phyloP scores from a whole-genome alignment of 2,329 filamentous ascomycete species.

The Pseudogymnoascus sp. region DNA sequence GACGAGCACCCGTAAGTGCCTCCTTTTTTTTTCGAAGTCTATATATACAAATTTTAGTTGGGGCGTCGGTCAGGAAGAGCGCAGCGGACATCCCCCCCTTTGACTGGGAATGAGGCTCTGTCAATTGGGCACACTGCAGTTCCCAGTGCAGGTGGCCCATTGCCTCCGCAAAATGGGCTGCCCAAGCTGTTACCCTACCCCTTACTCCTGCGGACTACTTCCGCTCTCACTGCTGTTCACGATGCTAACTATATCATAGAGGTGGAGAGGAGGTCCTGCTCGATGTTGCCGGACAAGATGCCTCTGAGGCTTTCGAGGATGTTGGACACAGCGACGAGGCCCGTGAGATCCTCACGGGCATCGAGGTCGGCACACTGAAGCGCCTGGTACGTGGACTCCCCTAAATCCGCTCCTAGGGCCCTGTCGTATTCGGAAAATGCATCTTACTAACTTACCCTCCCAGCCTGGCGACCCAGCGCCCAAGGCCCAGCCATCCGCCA shows the following conservation, averaged over 20 bases:
- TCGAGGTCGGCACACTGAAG: constrained; percentile 73
- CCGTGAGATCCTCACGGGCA: constrained; percentile 77
- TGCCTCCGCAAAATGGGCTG: background rate
- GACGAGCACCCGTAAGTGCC: constrained; percentile 84
- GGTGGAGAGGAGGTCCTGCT: constrained; percentile 98
- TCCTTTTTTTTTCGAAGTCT: background rate
- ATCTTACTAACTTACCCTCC: constrained; percentile 16
- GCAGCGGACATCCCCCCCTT: background rate
- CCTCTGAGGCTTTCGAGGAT: constrained; percentile 97
- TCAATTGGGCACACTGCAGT: background rate
- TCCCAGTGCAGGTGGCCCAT: background rate
- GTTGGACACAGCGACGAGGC: constrained; percentile 99
- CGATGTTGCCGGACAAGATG: constrained; percentile 91
- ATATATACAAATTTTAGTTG: background rate
- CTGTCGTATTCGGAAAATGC: constrained; percentile 5
- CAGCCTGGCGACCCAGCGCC: constrained; percentile 74
- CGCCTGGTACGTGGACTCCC: constrained; percentile 54
- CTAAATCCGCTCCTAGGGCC: constrained; percentile 10
- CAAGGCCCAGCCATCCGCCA: constrained; percentile 48
- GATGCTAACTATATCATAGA: constrained; percentile 41
- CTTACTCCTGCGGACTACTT: background rate
- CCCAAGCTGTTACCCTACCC: background rate
- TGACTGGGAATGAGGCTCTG: background rate
- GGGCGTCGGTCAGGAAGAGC: background rate
- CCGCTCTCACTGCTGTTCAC: background rate